Evolutionary conservation across 192 early-diverging fungal species (phyloP).

Genomic region (Martensiomyces pterosporus): DNA sequence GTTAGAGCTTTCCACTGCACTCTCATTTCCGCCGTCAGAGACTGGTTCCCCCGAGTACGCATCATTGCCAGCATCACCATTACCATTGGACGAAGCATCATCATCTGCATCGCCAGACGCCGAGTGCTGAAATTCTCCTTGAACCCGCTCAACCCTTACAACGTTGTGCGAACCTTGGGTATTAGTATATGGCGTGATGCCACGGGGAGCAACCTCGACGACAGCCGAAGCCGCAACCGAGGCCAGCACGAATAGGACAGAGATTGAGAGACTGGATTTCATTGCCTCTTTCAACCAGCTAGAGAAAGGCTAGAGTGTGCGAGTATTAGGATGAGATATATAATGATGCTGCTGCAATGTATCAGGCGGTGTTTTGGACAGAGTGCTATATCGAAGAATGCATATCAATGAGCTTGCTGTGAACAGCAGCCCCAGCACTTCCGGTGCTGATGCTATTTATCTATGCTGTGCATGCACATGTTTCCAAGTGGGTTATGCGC

Average conservation of each 20-base stretch:
- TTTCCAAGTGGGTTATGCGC: no score
- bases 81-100: neutral
- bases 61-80: neutral
- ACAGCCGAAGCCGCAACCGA: neutral
- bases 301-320: neutral
- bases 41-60: neutral
- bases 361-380: no score
- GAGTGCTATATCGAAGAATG: no score
- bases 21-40: neutral
- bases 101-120: neutral
- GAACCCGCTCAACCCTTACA: no score
- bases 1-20: neutral
- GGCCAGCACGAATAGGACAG: conserved; percentile 5
- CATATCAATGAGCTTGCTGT: neutral
- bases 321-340: neutral
- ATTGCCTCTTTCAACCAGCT: neutral
- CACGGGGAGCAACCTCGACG: neutral
- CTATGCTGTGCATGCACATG: no score
- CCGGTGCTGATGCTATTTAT: no score
- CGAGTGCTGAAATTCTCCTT: neutral
- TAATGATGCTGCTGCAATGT: neutral
- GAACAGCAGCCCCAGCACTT: neutral
- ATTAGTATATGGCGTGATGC: neutral
- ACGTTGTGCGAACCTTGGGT: no score
- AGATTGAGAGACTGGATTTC: conserved; percentile 11